Base-by-base conservation (phyloP, 352 stramenopile species). In the Phytophthora pini region DNA sequence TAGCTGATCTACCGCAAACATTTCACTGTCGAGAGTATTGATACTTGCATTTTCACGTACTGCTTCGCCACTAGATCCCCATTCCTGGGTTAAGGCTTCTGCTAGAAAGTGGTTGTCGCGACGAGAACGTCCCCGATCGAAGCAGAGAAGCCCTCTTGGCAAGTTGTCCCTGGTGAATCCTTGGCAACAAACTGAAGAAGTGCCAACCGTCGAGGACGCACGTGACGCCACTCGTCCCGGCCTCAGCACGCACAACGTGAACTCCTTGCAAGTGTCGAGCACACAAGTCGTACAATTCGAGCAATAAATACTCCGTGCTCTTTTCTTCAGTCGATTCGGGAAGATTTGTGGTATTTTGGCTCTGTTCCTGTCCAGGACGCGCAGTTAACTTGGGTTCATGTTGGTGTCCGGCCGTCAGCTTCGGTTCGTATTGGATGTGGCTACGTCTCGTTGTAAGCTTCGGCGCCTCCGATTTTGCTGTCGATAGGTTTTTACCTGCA, bases 181-280 rank as follows among this genome's bases (percentile, higher is more conserved):
- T 80, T 1, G 84, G 82, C 26, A 93, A 20, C 2, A 92, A 63
- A 36, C 72, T 82, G 59, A 91, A 87, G 12, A 90, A 12, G 47
- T 92, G 89, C 74, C 78, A 89, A 1, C 82, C 82, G 41, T 93
- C 84, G 3, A 92, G 40, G 8, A 80, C 55, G 17, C 84, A 79
- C 3, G 76, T 79, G 20, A 92, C 17, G 0, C 84, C 84, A 43
- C 80, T 91, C 3, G 84, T 90, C 5, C 84, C 84, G 1, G 84
- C 82, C 58, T 93, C 82, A 3, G 71, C 79, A 12, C 76, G 81
- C 9, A 92, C 50, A 49, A 82, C 63, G 20, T 81, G 75, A 9
- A 89, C 40, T 27, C 79, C 79, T 56, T 79, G 55, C n/a, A 93
- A 49, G 38, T 87, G 76, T 44, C 72, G 75, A 22, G 60, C 61